phyloP scores from a whole-genome alignment of 2,329 filamentous ascomycete genomes.

The Alternaria postmessia region DNA sequence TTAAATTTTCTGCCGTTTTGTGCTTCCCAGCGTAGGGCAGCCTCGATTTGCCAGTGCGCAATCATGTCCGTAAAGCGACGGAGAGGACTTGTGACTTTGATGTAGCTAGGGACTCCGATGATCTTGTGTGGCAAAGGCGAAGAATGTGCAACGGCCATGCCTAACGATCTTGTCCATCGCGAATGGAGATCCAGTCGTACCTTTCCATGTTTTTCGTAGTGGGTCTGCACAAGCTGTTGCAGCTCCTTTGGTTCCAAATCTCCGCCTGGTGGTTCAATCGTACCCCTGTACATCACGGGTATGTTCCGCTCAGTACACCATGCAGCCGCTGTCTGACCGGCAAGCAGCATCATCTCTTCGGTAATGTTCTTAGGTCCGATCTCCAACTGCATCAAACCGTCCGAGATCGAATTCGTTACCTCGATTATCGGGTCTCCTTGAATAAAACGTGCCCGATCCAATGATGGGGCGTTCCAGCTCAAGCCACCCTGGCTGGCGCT shows the following conservation, averaged over 20 bases:
- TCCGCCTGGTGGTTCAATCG: slow-evolving; percentile 31
- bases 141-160: slow-evolving; percentile 55
- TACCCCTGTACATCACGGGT: slow-evolving; percentile 60
- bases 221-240: slow-evolving; percentile 47
- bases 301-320: slow-evolving; percentile 63
- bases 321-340: slow-evolving; percentile 58
- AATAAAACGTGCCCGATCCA: slow-evolving; percentile 47
- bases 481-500: slow-evolving; percentile 41
- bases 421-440: slow-evolving; percentile 57
- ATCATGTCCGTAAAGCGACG: slow-evolving; percentile 69
- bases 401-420: slow-evolving; percentile 18
- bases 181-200: slow-evolving; percentile 50
- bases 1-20: slow-evolving; percentile 54
- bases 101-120: slow-evolving; percentile 62
- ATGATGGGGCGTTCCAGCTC: slow-evolving; percentile 52
- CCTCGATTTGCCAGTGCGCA: slow-evolving; percentile 70
- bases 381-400: slow-evolving; percentile 18
- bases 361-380: slow-evolving; percentile 43
- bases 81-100: slow-evolving; percentile 68
- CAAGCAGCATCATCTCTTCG: slow-evolving; percentile 63
- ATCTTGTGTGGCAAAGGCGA: slow-evolving; percentile 59
- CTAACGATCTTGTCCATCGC: slow-evolving; percentile 54
- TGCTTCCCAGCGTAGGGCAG: slow-evolving; percentile 65
- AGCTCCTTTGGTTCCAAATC: slow-evolving; percentile 28
- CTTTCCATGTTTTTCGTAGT: slow-evolving; percentile 47